Conservation (phyloP, 768 basidiomycete species). For the Rhizopogon roseolus region DNA sequence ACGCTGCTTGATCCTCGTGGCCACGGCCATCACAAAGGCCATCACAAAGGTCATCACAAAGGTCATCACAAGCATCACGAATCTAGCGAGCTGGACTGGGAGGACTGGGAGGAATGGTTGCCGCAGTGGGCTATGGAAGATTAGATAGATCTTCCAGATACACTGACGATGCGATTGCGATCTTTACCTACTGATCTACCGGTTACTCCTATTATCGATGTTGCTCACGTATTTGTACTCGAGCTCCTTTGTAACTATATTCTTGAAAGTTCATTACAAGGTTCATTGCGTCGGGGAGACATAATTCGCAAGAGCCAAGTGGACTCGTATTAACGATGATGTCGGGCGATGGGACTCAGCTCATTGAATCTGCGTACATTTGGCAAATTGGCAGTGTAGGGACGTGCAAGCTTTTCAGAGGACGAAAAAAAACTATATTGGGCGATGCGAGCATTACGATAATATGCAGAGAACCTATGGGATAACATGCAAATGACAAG, state of each 20-base stretch:
- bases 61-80: neutral
- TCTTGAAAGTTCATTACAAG: no score
- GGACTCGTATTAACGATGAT: no score
- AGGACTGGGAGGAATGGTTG: conserved; percentile 44
- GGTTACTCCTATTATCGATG: no score
- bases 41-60: conserved; percentile 6
- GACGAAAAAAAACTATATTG: conserved; percentile 15
- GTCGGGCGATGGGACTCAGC: no score
- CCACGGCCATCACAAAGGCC: conserved; percentile 5
- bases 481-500: conserved; percentile 31
- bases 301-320: no score
- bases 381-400: no score
- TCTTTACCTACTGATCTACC: no score
- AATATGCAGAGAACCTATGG: conserved; percentile 28
- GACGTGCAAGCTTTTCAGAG: neutral
- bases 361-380: neutral
- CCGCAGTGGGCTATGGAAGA: conserved; percentile 39
- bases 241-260: no score
- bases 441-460: conserved; percentile 34
- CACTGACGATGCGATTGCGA: neutral
- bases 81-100: conserved; percentile 31
- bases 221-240: no score
- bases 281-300: no score
- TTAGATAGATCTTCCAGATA: conserved; percentile 4
- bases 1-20: conserved; percentile 37